phyloP scores from a whole-genome alignment of 2,329 filamentous ascomycete species.

The Ophiosphaerella herpotricha region DNA sequence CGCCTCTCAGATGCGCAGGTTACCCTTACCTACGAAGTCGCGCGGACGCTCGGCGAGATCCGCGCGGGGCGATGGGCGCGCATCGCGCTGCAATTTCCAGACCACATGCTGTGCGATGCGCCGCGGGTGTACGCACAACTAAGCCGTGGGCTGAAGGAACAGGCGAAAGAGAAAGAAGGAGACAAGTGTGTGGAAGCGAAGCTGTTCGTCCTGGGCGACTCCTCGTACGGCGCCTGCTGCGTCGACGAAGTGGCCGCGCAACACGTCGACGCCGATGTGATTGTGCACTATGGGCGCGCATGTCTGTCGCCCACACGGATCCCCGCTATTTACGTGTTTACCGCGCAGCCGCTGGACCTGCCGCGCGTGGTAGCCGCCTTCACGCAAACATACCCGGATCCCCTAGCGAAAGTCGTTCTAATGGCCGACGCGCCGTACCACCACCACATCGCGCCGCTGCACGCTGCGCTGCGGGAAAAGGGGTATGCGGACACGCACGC shows the following conservation, averaged over 20 bases:
- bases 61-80: constrained; percentile 70
- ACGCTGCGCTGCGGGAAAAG: constrained; percentile 56
- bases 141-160: constrained; percentile 54
- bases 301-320: constrained; percentile 90
- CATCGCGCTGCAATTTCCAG: constrained; percentile 93
- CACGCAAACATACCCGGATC: constrained; percentile 68
- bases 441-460: constrained; percentile 69
- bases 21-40: constrained; percentile 79
- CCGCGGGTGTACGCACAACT: constrained; percentile 76
- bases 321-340: constrained; percentile 91
- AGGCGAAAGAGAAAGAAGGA: constrained; percentile 9
- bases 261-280: constrained; percentile 85
- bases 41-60: constrained; percentile 77
- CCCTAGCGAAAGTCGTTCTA: constrained; percentile 68
- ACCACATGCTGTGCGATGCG: constrained; percentile 87
- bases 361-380: constrained; percentile 66
- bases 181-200: constrained; percentile 41
- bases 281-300: constrained; percentile 91
- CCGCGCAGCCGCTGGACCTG: constrained; percentile 69
- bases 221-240: constrained; percentile 95
- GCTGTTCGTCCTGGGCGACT: constrained; percentile 89
- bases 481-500: constrained; percentile 75
- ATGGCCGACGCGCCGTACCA: constrained; percentile 91
- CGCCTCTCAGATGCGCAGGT: constrained; percentile 70
- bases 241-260: constrained; percentile 97